Evolutionary conservation across 176 grass and related monocot genomes (phyloP).

Genomic region (Poa annua): DNA sequence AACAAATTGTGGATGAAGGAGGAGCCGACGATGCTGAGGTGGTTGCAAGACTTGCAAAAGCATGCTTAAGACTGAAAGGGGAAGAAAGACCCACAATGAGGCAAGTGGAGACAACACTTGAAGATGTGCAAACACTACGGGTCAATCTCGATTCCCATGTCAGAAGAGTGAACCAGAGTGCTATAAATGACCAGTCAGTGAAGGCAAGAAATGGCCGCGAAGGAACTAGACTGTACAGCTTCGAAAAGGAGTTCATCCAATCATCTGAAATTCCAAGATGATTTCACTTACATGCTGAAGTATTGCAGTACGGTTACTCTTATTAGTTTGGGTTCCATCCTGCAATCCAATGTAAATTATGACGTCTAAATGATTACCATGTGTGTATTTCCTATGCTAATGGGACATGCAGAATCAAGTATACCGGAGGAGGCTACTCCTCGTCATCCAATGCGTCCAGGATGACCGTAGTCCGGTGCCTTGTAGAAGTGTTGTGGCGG

Average conservation of each 20-base stretch:
- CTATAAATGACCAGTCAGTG: not conserved
- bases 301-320: not conserved
- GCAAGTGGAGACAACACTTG: conserved; percentile 11
- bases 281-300: conserved; percentile 5
- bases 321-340: not conserved
- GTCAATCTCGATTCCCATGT: not conserved
- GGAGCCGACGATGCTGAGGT: not conserved
- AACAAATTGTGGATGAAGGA: not conserved
- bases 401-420: not conserved
- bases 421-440: no score
- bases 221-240: conserved; percentile 4
- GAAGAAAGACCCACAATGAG: conserved; percentile 10
- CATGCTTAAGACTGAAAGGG: conserved; percentile 10
- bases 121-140: conserved; percentile 5
- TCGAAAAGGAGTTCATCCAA: conserved; percentile 24
- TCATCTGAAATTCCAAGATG: conserved; percentile 18
- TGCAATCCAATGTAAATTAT: not conserved
- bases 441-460: no score
- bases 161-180: not conserved
- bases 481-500: no score
- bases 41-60: not conserved
- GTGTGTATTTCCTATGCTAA: not conserved
- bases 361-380: not conserved
- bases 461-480: no score
- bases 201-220: not conserved